phyloP scores from a whole-genome alignment of 1,284 basidiomycete genomes.

The Ceratobasidium sp. region DNA sequence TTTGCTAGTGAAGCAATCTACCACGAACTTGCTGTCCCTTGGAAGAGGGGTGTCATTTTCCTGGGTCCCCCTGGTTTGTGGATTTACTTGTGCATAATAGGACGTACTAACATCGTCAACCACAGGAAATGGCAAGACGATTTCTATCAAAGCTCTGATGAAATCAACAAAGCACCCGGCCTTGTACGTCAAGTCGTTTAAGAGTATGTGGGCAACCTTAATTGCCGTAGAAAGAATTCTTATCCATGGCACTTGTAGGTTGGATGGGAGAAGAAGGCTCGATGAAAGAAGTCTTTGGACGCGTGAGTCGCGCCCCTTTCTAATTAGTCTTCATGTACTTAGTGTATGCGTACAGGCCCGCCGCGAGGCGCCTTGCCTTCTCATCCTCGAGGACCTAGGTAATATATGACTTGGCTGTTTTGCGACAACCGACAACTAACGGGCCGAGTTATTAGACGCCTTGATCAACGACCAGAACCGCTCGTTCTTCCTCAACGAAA shows the following conservation, averaged over 20 bases:
- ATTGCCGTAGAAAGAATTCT: not conserved
- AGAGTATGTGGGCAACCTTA: slow-evolving; percentile 47
- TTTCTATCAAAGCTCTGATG: slow-evolving; percentile 68
- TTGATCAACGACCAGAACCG: slow-evolving; percentile 62
- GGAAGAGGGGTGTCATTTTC: slow-evolving; percentile 65
- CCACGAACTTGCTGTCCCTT: slow-evolving; percentile 74
- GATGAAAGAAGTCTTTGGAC: slow-evolving; percentile 68
- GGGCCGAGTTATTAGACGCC: slow-evolving; percentile 8
- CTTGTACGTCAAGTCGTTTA: slow-evolving; percentile 72
- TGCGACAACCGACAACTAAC: not conserved
- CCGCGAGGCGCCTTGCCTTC: slow-evolving; percentile 66
- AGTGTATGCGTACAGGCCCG: slow-evolving; percentile 45
- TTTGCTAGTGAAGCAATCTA: slow-evolving; percentile 74
- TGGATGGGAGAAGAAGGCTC: slow-evolving; percentile 69
- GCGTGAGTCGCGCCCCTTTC: slow-evolving; percentile 59
- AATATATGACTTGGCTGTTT: slow-evolving; percentile 53
- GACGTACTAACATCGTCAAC: slow-evolving; percentile 28
- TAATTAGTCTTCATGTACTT: slow-evolving; percentile 3
- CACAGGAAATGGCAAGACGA: slow-evolving; percentile 82
- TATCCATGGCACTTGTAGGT: slow-evolving; percentile 52
- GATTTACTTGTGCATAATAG: not conserved
- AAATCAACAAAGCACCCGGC: slow-evolving; percentile 57
- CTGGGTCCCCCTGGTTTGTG: slow-evolving; percentile 67
- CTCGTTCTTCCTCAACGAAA: slow-evolving; percentile 78
- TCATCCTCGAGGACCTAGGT: slow-evolving; percentile 83